phyloP scores from a whole-genome alignment of 2,329 filamentous ascomycete genomes.

The Colletotrichum cordylinicola region DNA sequence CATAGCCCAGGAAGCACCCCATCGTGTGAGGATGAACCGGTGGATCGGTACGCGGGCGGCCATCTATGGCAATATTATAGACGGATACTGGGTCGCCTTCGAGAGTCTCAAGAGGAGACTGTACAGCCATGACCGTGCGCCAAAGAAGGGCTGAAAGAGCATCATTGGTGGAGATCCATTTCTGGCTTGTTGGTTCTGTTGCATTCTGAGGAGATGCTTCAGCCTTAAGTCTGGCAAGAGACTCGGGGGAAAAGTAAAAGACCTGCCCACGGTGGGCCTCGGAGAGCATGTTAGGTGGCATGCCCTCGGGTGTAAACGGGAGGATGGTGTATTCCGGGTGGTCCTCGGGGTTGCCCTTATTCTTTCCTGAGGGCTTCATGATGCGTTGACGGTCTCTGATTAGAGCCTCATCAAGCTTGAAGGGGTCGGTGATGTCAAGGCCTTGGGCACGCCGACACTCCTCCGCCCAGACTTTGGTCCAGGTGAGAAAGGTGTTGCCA shows the following conservation, averaged over 20 bases:
- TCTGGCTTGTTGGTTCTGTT: background rate
- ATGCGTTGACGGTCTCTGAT: background rate
- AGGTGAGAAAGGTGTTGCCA: background rate
- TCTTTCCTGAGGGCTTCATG: background rate
- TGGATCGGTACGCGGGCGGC: background rate
- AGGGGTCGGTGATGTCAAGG: background rate
- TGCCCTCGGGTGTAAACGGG: background rate
- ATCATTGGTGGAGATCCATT: constrained; percentile 11
- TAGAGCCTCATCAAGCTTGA: background rate
- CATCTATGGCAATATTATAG: constrained; percentile 4
- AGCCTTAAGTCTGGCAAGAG: background rate
- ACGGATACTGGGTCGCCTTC: background rate
- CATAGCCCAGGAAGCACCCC: constrained; percentile 6
- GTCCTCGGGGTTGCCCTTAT: background rate
- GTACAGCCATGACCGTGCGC: constrained; percentile 6
- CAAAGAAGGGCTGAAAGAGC: constrained; percentile 7
- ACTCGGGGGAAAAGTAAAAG: constrained; percentile 9
- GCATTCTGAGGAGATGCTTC: constrained; percentile 1
- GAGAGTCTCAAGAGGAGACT: background rate
- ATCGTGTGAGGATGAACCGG: background rate
- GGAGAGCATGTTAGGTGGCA: background rate
- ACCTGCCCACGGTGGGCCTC: background rate
- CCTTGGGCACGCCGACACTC: constrained; percentile 9
- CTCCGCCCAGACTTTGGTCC: constrained; percentile 5
- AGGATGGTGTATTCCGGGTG: constrained; percentile 12